phyloP scores from a whole-genome alignment of 306 rosid genomes.

The Citrullus amarus region DNA sequence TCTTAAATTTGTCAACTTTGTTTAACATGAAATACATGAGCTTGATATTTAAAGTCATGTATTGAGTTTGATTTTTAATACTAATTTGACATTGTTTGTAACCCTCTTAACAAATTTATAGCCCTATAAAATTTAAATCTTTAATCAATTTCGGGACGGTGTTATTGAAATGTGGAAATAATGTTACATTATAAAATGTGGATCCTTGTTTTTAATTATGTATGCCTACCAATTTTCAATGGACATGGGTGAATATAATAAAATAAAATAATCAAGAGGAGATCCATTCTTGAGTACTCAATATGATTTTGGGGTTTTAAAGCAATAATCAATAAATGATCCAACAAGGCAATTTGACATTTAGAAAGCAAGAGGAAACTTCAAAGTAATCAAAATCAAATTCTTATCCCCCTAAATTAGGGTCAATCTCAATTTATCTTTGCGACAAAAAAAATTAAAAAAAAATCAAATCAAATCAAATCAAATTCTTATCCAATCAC shows the following conservation, averaged over 20 bases:
- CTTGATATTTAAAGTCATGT: neutral
- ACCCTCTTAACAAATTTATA: too few relatives aligned
- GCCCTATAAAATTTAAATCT: too few relatives aligned
- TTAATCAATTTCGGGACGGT: neutral
- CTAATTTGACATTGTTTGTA: too few relatives aligned
- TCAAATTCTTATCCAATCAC: neutral
- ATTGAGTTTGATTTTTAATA: neutral
- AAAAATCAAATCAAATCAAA: too few relatives aligned
- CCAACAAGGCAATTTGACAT: neutral
- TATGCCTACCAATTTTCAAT: neutral
- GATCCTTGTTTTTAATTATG: neutral
- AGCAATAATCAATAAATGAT: neutral
- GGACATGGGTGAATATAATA: too few relatives aligned
- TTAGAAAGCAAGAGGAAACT: neutral
- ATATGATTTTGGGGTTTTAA: neutral
- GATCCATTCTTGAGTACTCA: neutral
- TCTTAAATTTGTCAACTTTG: neutral
- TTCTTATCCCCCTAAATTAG: neutral
- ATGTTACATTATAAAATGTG: neutral
- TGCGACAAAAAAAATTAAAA: too few relatives aligned
- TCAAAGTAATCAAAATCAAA: neutral
- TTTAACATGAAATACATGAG: neutral
- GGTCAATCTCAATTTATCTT: too few relatives aligned
- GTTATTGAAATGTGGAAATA: neutral
- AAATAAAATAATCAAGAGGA: neutral